Evolutionary conservation across 1,284 basidiomycete species (phyloP), one percentile per base, ranked within the genome.

Genomic region (Pulchroboletus neoregius): DNA sequence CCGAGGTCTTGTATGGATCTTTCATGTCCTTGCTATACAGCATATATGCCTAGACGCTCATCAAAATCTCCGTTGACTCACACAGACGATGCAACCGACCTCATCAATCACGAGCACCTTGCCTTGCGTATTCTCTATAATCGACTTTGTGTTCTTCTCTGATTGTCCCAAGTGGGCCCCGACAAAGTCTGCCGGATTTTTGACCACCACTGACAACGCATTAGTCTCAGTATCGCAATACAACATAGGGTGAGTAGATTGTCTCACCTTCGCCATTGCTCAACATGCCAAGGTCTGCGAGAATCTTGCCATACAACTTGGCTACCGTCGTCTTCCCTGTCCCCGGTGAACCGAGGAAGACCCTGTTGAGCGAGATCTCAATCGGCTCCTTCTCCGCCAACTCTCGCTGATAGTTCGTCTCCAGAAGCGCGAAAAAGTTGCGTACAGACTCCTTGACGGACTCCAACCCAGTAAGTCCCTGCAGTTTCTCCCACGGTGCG

Each of bases 101-200:
- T 85, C 82, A 48, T 85, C 83, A 22, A 85, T 84, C 12, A 85
- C 74, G 23, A 85, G 65, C 4, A 85, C 80, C 54, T 85, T 85
- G 4, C 83, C 82, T 2, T 73, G 65, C 0, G 76, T 76, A 39
- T 60, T 75, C 6, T 72, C 73, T 1, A 85, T 65, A 28, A 85
- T 84, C 0, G 68, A 72, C 56, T 82, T 85, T 0, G 82, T 84
- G 11, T 84, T 75, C 23, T 58, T 66, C 57, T 85, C 83, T 0
- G 82, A 82, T 36, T 76, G 65, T 13, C 83, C 83, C 6, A 85
- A 54, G 27, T 64, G 66, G 4, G 63, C 58, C 0, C 82, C 83
- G 16, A 82, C 63, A 51, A 85, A 84, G 56, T 85, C 83, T 2
- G 82, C 66, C 0, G 83, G 82, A 46, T 82, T 84, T 55, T 84